A percentile compares a stretch with the other conserved stretches of the same genome.
Evolutionary conservation across 2,329 filamentous ascomycete species (phyloP).

Genomic region (Botrytis pseudocinerea): DNA sequence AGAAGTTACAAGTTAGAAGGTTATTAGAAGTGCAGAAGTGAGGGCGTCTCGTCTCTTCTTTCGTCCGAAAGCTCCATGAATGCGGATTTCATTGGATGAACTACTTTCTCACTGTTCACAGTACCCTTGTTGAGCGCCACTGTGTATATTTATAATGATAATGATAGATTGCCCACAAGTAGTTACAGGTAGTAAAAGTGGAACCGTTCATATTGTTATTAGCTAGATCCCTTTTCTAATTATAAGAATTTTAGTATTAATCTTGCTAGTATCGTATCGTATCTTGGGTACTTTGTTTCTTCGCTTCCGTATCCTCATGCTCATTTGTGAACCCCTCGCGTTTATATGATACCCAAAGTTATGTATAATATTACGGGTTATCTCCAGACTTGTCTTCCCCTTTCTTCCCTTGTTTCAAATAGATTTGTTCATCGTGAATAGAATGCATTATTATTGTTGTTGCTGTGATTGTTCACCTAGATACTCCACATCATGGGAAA

Average conservation of each 20-base stretch:
- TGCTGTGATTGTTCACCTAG: not conserved
- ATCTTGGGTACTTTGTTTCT: not conserved
- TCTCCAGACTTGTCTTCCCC: not conserved
- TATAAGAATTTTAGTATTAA: not conserved
- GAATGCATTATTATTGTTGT: not conserved
- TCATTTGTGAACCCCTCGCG: not conserved
- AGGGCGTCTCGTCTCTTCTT: constrained; percentile 14
- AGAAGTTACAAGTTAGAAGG: not conserved
- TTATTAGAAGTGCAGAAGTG: not conserved
- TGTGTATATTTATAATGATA: constrained; percentile 18
- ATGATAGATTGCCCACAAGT: constrained; percentile 3
- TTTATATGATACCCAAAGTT: not conserved
- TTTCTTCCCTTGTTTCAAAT: not conserved
- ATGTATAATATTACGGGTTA: not conserved
- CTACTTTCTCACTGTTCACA: not conserved
- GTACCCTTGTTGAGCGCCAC: constrained; percentile 18
- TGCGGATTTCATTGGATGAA: constrained; percentile 18
- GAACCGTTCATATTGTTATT: constrained; percentile 1
- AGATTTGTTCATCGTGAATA: not conserved
- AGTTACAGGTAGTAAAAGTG: constrained; percentile 2
- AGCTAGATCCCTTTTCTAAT: constrained; percentile 10
- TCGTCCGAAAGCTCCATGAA: constrained; percentile 12
- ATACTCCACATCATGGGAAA: not conserved
- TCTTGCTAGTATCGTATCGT: not conserved
- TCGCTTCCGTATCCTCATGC: not conserved